These are phyloP conservation scores for Diatrype stigma DNA, from an alignment of 2,329 filamentous ascomycete species.

Conservation along the genomic window DNA sequence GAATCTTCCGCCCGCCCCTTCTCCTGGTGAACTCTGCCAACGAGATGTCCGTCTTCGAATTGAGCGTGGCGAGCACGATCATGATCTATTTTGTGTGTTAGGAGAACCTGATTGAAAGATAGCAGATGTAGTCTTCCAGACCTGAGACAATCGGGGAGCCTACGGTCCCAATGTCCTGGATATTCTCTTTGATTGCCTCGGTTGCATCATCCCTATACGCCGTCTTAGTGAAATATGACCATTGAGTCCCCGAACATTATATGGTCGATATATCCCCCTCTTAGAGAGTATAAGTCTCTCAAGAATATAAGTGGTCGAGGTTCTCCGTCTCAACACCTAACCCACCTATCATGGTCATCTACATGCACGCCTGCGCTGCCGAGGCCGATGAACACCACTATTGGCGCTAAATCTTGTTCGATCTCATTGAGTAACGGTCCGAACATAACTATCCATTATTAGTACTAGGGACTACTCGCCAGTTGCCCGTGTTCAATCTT, in stretches of 20 bases:
- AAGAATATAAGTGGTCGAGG: too few relatives aligned
- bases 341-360: not conserved
- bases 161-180: not conserved
- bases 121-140: too few relatives aligned
- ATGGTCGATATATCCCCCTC: too few relatives aligned
- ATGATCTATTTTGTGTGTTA: not conserved
- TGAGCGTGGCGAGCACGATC: not conserved
- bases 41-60: not conserved
- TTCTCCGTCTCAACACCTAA: not conserved
- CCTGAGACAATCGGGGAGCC: too few relatives aligned
- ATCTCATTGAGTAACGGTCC: not conserved
- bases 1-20: not conserved
- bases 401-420: not conserved
- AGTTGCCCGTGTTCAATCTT: too few relatives aligned
- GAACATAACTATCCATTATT: conserved; percentile 2
- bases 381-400: not conserved
- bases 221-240: not conserved
- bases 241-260: too few relatives aligned
- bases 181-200: not conserved
- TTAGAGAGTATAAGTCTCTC: too few relatives aligned
- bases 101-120: too few relatives aligned
- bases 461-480: too few relatives aligned
- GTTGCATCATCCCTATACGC: not conserved
- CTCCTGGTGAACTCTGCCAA: not conserved
- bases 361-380: not conserved